A percentile compares a stretch with the other conserved stretches of the same genome.
phyloP scores from a whole-genome alignment of 1,139 yeast genomes.

The Yamadazyma epiphylla region DNA sequence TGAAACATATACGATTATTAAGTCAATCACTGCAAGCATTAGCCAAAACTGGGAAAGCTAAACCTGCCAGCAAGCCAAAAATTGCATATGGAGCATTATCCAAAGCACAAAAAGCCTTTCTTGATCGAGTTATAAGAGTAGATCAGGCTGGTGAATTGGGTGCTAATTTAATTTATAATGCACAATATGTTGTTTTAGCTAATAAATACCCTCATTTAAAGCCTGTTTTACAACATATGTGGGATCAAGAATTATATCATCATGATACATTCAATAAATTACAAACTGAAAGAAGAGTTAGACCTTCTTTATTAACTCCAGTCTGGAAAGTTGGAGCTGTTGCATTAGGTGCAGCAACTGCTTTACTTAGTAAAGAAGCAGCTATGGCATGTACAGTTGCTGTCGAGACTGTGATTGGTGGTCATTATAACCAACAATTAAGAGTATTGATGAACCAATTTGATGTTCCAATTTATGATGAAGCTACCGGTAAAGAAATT shows the following conservation, averaged over 20 bases:
- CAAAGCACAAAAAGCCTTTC: slow-evolving; percentile 62
- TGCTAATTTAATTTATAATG: slow-evolving; percentile 88
- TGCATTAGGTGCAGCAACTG: slow-evolving; percentile 84
- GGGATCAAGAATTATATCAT: slow-evolving; percentile 96
- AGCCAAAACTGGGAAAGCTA: not conserved
- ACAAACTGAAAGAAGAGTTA: slow-evolving; percentile 73
- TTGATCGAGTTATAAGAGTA: slow-evolving; percentile 78
- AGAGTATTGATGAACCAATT: slow-evolving; percentile 68
- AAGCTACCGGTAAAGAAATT: slow-evolving; percentile 32
- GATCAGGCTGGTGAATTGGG: slow-evolving; percentile 99
- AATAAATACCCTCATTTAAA: slow-evolving; percentile 66
- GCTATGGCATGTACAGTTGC: slow-evolving; percentile 99
- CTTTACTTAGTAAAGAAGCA: slow-evolving; percentile 84
- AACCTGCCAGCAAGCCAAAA: not conserved
- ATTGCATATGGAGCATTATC: slow-evolving; percentile 42
- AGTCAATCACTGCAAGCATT: not conserved
- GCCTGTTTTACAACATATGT: slow-evolving; percentile 85
- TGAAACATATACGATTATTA: slow-evolving; percentile 1
- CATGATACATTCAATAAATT: slow-evolving; percentile 77
- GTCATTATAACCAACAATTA: slow-evolving; percentile 88
- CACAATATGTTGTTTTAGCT: slow-evolving; percentile 78
- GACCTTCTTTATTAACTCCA: slow-evolving; percentile 90
- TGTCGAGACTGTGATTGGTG: slow-evolving; percentile 96
- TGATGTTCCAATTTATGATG: slow-evolving; percentile 42
- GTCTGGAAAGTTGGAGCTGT: slow-evolving; percentile 91